phyloP scores from a whole-genome alignment of 139 green algal species.

The Astrephomene gubernaculifera region DNA sequence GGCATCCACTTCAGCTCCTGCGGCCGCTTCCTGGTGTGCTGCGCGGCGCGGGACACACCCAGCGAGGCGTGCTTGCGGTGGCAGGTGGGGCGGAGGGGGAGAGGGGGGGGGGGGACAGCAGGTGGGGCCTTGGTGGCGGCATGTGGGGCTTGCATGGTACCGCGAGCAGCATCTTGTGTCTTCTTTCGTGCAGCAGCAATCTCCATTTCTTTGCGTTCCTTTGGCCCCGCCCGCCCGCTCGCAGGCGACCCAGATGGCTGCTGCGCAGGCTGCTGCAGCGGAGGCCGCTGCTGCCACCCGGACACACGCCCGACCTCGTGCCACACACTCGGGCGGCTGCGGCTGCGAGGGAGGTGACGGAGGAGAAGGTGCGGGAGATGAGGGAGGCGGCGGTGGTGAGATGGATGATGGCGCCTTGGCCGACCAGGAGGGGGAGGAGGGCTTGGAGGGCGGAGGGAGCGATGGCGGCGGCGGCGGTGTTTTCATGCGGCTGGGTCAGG shows the following conservation, averaged over 20 bases:
- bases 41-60: slow-evolving; percentile 56
- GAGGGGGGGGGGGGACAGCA: not conserved
- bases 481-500: not conserved
- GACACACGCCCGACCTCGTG: no score
- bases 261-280: not conserved
- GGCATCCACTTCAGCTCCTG: slow-evolving; percentile 89
- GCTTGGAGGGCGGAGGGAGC: not conserved
- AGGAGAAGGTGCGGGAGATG: not conserved
- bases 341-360: not conserved
- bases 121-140: not conserved
- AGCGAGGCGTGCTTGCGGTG: slow-evolving; percentile 18
- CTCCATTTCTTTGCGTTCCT: no score
- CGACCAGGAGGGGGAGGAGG: not conserved
- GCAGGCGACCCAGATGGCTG: not conserved
- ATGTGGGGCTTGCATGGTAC: not conserved
- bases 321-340: not conserved
- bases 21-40: slow-evolving; percentile 82
- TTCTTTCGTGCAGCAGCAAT: not conserved
- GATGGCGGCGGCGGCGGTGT: not conserved
- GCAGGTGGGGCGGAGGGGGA: not conserved
- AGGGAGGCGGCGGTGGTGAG: no score
- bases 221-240: not conserved
- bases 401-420: no score
- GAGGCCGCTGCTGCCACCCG: not conserved
- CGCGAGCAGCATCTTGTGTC: not conserved